These are phyloP conservation scores for Tylopilus sp. DNA, from an alignment of 768 basidiomycete genomes.

Conservation along the genomic window DNA sequence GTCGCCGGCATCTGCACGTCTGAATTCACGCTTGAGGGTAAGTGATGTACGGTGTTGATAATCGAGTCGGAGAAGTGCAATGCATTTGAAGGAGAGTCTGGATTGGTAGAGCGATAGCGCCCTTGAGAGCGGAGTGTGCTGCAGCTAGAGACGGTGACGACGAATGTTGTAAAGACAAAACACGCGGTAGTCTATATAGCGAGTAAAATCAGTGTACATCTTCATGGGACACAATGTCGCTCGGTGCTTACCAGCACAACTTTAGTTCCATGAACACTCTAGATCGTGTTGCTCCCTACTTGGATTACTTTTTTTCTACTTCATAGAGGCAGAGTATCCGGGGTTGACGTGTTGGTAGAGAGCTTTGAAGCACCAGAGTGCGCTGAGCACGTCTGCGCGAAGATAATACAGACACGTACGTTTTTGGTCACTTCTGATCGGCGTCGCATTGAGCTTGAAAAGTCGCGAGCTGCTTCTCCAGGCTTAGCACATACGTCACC, in stretches of 20 bases:
- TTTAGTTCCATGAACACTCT: conserved; percentile 23
- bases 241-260: conserved; percentile 10
- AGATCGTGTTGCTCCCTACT: conserved; percentile 14
- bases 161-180: conserved; percentile 19
- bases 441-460: too few relatives aligned
- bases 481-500: too few relatives aligned
- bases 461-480: too few relatives aligned
- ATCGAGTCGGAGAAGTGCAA: conserved; percentile 19
- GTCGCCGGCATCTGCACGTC: not conserved
- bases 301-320: conserved; percentile 25
- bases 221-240: not conserved
- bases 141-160: conserved; percentile 21
- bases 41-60: conserved; percentile 19
- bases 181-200: conserved; percentile 18
- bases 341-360: conserved; percentile 8
- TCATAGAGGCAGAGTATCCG: conserved; percentile 23
- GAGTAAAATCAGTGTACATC: not conserved
- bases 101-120: conserved; percentile 9
- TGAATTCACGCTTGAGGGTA: not conserved
- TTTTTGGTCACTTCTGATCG: conserved; percentile 23
- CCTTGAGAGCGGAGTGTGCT: conserved; percentile 23
- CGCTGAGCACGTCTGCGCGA: too few relatives aligned
- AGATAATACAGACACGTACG: conserved; percentile 12
- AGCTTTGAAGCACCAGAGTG: conserved; percentile 21
- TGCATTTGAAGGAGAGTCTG: conserved; percentile 16